phyloP scores from a whole-genome alignment of 257 asterid species.

The Ilex asprella region DNA sequence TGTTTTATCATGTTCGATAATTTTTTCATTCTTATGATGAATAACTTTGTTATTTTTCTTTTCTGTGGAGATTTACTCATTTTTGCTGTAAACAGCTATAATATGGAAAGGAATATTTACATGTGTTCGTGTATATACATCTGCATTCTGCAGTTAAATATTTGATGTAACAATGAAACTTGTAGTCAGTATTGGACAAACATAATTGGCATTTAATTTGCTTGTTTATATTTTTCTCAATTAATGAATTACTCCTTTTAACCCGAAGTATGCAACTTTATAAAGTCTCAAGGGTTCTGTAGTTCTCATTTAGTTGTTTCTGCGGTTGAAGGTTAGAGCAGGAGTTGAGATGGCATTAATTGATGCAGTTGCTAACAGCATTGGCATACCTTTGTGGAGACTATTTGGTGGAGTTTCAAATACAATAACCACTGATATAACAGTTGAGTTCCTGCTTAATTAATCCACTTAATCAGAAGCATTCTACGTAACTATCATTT shows the following conservation, averaged over 20 bases:
- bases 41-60: no score
- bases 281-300: not conserved
- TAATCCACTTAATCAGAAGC: not conserved
- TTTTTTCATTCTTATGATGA: no score
- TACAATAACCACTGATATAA: conserved; percentile 70
- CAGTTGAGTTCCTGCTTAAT: conserved; percentile 35
- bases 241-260: not conserved
- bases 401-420: conserved; percentile 79
- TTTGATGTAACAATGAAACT: no score
- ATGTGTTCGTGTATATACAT: no score
- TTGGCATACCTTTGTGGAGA: conserved; percentile 81
- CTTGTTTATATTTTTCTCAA: no score
- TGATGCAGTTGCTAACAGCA: conserved; percentile 83
- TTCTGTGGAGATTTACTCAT: no score
- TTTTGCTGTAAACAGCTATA: no score
- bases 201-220: no score
- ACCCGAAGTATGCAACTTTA: not conserved
- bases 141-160: no score
- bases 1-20: no score
- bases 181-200: no score
- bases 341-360: conserved; percentile 94
- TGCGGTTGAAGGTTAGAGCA: conserved; percentile 73
- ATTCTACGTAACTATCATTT: not conserved
- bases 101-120: no score
- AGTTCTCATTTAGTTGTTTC: conserved; percentile 23